Percentiles rank a stretch among this genome's conserved stretches.
Conservation (phyloP, 2,329 filamentous ascomycete genomes). For the Claviceps quebecensis region DNA sequence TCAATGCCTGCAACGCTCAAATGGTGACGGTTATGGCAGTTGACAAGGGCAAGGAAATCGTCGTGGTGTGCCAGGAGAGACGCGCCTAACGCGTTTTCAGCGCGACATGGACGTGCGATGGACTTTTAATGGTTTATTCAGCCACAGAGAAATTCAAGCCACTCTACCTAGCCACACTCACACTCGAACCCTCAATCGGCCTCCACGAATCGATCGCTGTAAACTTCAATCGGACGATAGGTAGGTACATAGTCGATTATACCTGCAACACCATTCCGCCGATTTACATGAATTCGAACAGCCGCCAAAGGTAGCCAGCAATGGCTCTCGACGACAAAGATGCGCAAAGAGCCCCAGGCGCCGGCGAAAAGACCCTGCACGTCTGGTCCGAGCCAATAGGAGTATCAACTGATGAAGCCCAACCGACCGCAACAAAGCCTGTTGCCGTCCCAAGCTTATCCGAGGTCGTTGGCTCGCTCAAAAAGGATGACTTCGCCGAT, state of each 20-base stretch:
- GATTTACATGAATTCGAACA: slow-evolving; percentile 5
- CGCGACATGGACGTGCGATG: slow-evolving; percentile 14
- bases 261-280: not conserved
- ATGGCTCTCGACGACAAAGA: slow-evolving; percentile 20
- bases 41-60: not conserved
- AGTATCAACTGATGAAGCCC: slow-evolving; percentile 9
- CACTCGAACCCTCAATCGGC: not conserved
- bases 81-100: slow-evolving; percentile 19
- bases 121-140: slow-evolving; percentile 19
- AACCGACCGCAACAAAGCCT: slow-evolving; percentile 6
- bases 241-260: not conserved
- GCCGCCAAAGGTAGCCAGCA: slow-evolving; percentile 17
- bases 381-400: slow-evolving; percentile 24
- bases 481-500: slow-evolving; percentile 52
- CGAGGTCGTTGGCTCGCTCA: slow-evolving; percentile 55
- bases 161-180: not conserved
- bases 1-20: not conserved
- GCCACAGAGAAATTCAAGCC: not conserved
- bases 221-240: not conserved
- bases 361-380: slow-evolving; percentile 20
- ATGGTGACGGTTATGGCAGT: not conserved
- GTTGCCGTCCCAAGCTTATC: slow-evolving; percentile 25
- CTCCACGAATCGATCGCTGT: too few species aligned
- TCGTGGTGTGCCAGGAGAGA: slow-evolving; percentile 12
- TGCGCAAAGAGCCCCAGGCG: slow-evolving; percentile 11